These are phyloP conservation scores for Tubosaeta sp. DNA, from an alignment of 768 basidiomycete species.

Conservation along the genomic window DNA sequence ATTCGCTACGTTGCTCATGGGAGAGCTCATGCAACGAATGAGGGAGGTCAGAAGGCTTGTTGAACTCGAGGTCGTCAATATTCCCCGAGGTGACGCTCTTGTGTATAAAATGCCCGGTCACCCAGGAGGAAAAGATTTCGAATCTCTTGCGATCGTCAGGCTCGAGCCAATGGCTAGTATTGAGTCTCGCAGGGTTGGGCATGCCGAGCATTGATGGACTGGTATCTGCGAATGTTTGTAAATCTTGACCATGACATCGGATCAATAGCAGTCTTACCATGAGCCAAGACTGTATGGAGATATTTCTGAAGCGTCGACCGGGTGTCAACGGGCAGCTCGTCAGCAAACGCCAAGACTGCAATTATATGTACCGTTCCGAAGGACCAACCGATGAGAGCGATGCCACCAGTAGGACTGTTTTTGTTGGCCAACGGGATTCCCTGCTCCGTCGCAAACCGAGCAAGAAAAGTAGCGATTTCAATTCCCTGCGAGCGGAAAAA, in stretches of 20 bases:
- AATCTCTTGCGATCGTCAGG: slow-evolving; percentile 9
- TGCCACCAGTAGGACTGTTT: slow-evolving; percentile 2
- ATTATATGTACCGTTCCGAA: slow-evolving; percentile 12
- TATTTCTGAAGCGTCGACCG: slow-evolving; percentile 12
- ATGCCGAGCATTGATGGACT: slow-evolving; percentile 6
- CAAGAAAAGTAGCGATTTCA: slow-evolving; percentile 18
- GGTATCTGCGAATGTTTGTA: slow-evolving; percentile 4
- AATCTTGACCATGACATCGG: neutral
- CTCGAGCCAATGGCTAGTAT: neutral
- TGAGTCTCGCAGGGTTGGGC: neutral
- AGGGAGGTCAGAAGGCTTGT: neutral
- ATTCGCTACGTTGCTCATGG: slow-evolving; percentile 8
- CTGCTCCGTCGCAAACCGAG: slow-evolving; percentile 11
- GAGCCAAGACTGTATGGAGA: slow-evolving; percentile 17
- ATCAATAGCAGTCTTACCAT: slow-evolving; percentile 6
- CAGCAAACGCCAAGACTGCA: slow-evolving; percentile 14
- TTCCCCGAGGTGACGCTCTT: slow-evolving; percentile 14
- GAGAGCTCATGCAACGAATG: slow-evolving; percentile 13
- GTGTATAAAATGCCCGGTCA: slow-evolving; percentile 12
- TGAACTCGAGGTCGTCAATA: slow-evolving; percentile 16
- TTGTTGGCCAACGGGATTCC: slow-evolving; percentile 10
- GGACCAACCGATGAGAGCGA: slow-evolving; percentile 21
- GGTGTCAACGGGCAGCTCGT: slow-evolving; percentile 5
- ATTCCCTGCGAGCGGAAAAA: slow-evolving; percentile 13
- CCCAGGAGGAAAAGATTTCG: slow-evolving; percentile 15